Percentiles rank a stretch among this genome's conserved stretches.
phyloP scores from a whole-genome alignment of 164 flowering plant genomes.

The Brasenia schreberi region DNA sequence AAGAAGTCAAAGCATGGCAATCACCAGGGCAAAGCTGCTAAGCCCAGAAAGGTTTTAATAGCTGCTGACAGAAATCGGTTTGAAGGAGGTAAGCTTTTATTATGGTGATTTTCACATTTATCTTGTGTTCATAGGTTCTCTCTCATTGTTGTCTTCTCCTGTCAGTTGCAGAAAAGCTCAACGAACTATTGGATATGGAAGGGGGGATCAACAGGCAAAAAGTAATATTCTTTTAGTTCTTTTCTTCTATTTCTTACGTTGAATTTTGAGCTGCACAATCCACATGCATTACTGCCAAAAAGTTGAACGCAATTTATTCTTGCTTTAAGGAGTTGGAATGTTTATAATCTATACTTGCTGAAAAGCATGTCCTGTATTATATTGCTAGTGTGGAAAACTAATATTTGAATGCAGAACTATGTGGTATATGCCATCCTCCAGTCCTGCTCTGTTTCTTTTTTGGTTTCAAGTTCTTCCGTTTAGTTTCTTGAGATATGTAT shows the following conservation, averaged over 20 bases:
- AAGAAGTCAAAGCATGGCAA: constrained; percentile 40
- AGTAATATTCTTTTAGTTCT: constrained; percentile 22
- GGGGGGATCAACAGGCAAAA: constrained; percentile 88
- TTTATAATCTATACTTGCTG: too few species aligned
- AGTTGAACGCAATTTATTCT: too few species aligned
- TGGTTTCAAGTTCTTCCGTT: too few species aligned
- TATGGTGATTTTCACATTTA: neutral
- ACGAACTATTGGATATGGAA: constrained; percentile 66
- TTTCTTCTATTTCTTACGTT: neutral
- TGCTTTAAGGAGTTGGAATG: too few species aligned
- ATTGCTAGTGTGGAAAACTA: too few species aligned
- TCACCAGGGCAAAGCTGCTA: constrained; percentile 17
- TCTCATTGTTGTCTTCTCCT: neutral
- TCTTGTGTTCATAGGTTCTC: neutral
- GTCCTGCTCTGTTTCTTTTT: too few species aligned
- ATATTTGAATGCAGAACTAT: too few species aligned
- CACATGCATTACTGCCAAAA: neutral
- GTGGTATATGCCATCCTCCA: too few species aligned
- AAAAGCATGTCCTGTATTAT: too few species aligned
- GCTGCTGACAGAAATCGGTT: constrained; percentile 28
- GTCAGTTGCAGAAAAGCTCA: constrained; percentile 86
- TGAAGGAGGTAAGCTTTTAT: constrained; percentile 55
- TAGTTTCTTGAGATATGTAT: too few species aligned
- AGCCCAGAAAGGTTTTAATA: constrained; percentile 37
- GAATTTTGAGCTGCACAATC: neutral